Evolutionary conservation across 2,329 filamentous ascomycete species (phyloP).

Genomic region (Aspergillus ochraceus): DNA sequence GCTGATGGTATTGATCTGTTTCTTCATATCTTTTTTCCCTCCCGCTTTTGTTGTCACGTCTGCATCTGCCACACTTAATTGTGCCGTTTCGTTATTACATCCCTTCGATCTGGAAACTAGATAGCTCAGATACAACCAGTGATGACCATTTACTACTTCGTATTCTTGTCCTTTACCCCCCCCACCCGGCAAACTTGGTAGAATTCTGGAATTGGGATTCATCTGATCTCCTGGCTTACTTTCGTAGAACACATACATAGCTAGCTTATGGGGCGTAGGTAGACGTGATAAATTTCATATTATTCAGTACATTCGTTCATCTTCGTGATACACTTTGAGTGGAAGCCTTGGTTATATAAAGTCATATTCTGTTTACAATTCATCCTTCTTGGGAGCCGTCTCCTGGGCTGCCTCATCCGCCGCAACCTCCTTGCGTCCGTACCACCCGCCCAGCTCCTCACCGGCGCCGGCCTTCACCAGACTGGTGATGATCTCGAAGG

Average conservation of each 20-base stretch:
- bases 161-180: neutral
- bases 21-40: constrained; percentile 9
- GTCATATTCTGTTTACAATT: constrained; percentile 24
- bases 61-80: constrained; percentile 9
- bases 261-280: too few species aligned
- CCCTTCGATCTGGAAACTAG: constrained; percentile 17
- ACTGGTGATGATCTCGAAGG: constrained; percentile 77
- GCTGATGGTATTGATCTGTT: constrained; percentile 27
- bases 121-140: constrained; percentile 25
- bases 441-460: constrained; percentile 43
- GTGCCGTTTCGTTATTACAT: constrained; percentile 4
- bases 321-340: neutral
- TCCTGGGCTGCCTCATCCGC: constrained; percentile 16
- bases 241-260: too few species aligned
- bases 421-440: constrained; percentile 34
- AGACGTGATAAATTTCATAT: neutral
- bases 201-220: neutral
- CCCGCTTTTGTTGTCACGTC: constrained; percentile 25
- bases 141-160: constrained; percentile 12
- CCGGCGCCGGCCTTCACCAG: constrained; percentile 47
- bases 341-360: constrained; percentile 13
- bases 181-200: neutral
- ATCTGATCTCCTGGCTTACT: neutral
- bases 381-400: constrained; percentile 26
- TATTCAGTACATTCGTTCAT: neutral